Evolutionary conservation across 345 rosid genomes (phyloP).

Genomic region (Salix suchowensis): DNA sequence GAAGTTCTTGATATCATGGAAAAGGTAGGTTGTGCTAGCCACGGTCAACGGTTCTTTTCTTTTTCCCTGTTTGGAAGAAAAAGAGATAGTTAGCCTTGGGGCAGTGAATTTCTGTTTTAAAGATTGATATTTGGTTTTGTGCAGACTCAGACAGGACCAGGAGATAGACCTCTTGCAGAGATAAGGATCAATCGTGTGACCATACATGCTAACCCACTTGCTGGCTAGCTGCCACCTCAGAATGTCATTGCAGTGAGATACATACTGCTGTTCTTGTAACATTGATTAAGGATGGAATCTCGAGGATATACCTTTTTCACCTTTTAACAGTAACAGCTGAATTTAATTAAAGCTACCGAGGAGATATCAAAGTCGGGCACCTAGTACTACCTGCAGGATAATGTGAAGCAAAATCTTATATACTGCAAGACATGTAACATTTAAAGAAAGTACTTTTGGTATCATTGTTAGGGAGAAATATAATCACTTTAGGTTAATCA

Average conservation of each 20-base stretch:
- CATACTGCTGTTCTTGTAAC: not conserved
- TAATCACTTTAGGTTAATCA: not conserved
- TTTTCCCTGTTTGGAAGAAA: not conserved
- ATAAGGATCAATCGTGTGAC: constrained; percentile 92
- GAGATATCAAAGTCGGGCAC: not conserved
- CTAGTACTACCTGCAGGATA: not conserved
- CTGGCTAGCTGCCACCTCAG: constrained; percentile 42
- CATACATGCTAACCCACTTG: constrained; percentile 93
- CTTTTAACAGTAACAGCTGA: not conserved
- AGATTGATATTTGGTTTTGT: constrained; percentile 1
- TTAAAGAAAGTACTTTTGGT: not conserved
- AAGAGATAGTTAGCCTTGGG: not conserved
- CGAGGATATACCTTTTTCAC: not conserved
- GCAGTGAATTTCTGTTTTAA: not conserved
- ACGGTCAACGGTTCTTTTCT: not conserved
- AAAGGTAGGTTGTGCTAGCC: constrained; percentile 48
- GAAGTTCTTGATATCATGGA: constrained; percentile 99
- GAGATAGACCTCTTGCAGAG: constrained; percentile 96
- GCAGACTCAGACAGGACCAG: constrained; percentile 87
- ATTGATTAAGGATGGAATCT: not conserved
- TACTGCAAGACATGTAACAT: not conserved
- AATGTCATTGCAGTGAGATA: not conserved
- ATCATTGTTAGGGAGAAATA: not conserved
- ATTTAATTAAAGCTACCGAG: not conserved
- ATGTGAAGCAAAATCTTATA: not conserved